Conservation (phyloP, 164 flowering plant species). For the Liriodendron chinense region DNA sequence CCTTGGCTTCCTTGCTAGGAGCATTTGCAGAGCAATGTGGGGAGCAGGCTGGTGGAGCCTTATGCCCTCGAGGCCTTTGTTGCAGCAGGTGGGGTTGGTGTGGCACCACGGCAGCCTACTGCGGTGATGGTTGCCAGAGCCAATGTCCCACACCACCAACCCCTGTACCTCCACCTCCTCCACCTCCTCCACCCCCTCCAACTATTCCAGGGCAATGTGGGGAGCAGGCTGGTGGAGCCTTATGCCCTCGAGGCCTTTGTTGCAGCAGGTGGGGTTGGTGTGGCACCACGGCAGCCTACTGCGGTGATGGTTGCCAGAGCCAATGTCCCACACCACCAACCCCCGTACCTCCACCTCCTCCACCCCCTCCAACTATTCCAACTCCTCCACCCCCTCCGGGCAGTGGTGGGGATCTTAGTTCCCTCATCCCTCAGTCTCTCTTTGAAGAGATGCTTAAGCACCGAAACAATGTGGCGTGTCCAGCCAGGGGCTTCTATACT, state of each 20-base stretch:
- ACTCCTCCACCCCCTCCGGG: not conserved
- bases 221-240: not conserved
- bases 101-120: slow-evolving; percentile 5
- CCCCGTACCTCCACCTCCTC: not conserved
- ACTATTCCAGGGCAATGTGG: not conserved
- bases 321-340: not conserved
- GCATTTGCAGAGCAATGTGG: slow-evolving; percentile 6
- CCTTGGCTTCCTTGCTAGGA: not conserved
- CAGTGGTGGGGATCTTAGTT: not conserved
- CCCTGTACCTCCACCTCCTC: not conserved
- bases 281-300: slow-evolving; percentile 1
- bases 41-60: not conserved
- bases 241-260: slow-evolving; percentile 4
- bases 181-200: not conserved
- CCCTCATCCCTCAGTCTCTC: not conserved
- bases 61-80: slow-evolving; percentile 4
- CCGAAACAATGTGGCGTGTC: slow-evolving; percentile 3
- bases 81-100: slow-evolving; percentile 8
- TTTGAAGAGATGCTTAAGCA: slow-evolving; percentile 7
- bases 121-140: slow-evolving; percentile 2
- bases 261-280: slow-evolving; percentile 6
- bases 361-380: not conserved
- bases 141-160: not conserved
- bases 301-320: slow-evolving; percentile 5
- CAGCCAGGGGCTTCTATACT: slow-evolving; percentile 28